These are phyloP conservation scores for Ceriops zippeliana DNA, from an alignment of 345 rosid genomes.

Conservation along the genomic window DNA sequence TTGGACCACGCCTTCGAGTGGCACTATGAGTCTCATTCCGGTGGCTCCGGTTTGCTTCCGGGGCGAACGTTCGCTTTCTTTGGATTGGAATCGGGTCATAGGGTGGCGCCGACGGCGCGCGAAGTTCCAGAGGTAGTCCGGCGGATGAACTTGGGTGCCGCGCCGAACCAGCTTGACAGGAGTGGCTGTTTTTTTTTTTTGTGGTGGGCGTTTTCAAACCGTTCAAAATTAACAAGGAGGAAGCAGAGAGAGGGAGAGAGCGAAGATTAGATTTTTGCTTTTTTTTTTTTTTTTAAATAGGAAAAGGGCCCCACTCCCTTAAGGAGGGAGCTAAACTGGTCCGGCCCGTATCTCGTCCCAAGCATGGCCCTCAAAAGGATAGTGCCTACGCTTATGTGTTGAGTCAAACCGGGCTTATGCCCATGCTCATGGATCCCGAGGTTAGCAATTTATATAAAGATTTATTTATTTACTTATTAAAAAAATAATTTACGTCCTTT, in stretches of 20 bases:
- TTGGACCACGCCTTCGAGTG: slow-evolving; percentile 74
- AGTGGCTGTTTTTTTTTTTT: background rate
- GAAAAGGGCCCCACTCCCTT: background rate
- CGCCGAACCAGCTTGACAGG: background rate
- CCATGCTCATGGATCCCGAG: too few species aligned
- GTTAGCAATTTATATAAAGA: too few species aligned
- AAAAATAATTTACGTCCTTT: too few species aligned
- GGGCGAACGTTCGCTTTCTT: slow-evolving; percentile 3
- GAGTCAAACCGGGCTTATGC: too few species aligned
- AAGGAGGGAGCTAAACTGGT: background rate
- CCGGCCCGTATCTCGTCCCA: background rate
- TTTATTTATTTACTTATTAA: too few species aligned
- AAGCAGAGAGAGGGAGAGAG: background rate
- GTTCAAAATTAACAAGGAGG: background rate
- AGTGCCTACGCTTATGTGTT: too few species aligned
- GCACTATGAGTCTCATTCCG: slow-evolving; percentile 76
- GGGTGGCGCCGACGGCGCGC: background rate
- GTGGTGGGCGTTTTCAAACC: too few species aligned
- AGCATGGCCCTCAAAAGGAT: too few species aligned
- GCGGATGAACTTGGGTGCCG: background rate
- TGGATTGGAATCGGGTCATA: slow-evolving; percentile 27
- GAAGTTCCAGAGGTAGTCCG: slow-evolving; percentile 5
- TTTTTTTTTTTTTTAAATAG: background rate
- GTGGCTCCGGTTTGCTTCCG: slow-evolving; percentile 26
- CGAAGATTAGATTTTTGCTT: slow-evolving; percentile 1